Conservation (phyloP, 1,284 basidiomycete genomes). For the Phlebopus sp. region DNA sequence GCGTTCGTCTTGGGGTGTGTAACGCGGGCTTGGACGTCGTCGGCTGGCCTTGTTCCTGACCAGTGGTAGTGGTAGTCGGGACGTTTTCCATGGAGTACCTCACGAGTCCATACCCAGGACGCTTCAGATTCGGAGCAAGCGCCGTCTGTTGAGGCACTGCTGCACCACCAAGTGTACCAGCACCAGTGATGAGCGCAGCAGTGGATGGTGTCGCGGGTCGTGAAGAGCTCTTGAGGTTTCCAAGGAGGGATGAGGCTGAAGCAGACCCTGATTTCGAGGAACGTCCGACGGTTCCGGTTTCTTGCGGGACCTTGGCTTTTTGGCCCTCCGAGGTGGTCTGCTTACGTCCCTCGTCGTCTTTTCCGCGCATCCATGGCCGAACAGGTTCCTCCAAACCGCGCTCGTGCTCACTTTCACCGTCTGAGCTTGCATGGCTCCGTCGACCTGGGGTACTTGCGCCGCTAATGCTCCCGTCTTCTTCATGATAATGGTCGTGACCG, state of each 20-base stretch:
- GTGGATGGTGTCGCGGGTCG: slow-evolving; percentile 19
- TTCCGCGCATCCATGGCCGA: slow-evolving; percentile 21
- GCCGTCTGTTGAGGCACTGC: slow-evolving; percentile 50
- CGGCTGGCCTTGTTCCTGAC: not conserved
- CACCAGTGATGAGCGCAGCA: slow-evolving; percentile 57
- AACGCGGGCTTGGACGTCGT: slow-evolving; percentile 2
- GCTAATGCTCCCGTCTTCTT: slow-evolving; percentile 25
- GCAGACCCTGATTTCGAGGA: slow-evolving; percentile 20
- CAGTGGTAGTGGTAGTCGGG: not conserved
- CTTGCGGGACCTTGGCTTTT: slow-evolving; percentile 2
- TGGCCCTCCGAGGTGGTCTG: not conserved
- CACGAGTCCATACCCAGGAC: slow-evolving; percentile 57
- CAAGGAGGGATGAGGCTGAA: slow-evolving; percentile 24
- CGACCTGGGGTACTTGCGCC: slow-evolving; percentile 29
- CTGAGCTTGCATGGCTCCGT: slow-evolving; percentile 22
- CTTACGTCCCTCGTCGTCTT: slow-evolving; percentile 4
- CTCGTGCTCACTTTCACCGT: slow-evolving; percentile 19
- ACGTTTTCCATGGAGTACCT: slow-evolving; percentile 37
- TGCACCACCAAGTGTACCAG: slow-evolving; percentile 51
- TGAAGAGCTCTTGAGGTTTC: slow-evolving; percentile 13
- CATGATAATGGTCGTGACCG: slow-evolving; percentile 37
- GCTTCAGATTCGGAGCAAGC: slow-evolving; percentile 55
- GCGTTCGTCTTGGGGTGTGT: slow-evolving; percentile 8
- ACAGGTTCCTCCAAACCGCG: slow-evolving; percentile 15
- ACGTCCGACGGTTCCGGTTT: slow-evolving; percentile 14